Percentiles rank a stretch among this genome's conserved stretches.
Evolutionary conservation across 1,284 basidiomycete species (phyloP).

Genomic region (Puccinia coronata): DNA sequence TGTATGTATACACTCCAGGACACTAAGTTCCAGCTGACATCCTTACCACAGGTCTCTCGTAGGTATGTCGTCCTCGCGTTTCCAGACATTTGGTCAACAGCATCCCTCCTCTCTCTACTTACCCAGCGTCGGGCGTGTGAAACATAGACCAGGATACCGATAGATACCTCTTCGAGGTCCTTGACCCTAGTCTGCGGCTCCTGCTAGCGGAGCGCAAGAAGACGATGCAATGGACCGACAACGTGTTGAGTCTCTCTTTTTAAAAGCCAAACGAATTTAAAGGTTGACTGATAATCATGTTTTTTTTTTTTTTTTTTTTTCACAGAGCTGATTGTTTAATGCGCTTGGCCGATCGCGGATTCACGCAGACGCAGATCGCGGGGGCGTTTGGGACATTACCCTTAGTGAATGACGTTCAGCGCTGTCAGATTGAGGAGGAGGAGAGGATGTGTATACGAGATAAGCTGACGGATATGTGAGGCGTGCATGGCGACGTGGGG

Average conservation of each 20-base stretch:
- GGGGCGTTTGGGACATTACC: constrained; percentile 42
- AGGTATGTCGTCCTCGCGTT: background rate
- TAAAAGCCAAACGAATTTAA: background rate
- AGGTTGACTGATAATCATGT: background rate
- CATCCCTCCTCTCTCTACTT: no score
- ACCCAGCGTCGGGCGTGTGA: no score
- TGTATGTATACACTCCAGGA: background rate
- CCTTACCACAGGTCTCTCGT: constrained; percentile 28
- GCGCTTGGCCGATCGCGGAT: constrained; percentile 16
- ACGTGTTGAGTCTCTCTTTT: constrained; percentile 25
- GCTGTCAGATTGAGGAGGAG: background rate
- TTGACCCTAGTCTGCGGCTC: constrained; percentile 24
- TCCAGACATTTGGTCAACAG: no score
- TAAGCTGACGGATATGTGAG: background rate
- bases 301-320: constrained; percentile 13
- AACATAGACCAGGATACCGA: constrained; percentile 43
- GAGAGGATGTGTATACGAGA: no score
- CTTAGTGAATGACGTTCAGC: constrained; percentile 17
- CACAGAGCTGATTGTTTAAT: constrained; percentile 41
- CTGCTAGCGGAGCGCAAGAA: constrained; percentile 14
- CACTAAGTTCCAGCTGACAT: background rate
- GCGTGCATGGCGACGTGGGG: background rate
- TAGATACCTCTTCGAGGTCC: constrained; percentile 41
- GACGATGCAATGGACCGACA: constrained; percentile 45
- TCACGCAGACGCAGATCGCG: constrained; percentile 13